Evolutionary conservation across 371 early-diverging fungal species (phyloP), one percentile per base, ranked within the genome.

Genomic region (Mucor sp.): DNA sequence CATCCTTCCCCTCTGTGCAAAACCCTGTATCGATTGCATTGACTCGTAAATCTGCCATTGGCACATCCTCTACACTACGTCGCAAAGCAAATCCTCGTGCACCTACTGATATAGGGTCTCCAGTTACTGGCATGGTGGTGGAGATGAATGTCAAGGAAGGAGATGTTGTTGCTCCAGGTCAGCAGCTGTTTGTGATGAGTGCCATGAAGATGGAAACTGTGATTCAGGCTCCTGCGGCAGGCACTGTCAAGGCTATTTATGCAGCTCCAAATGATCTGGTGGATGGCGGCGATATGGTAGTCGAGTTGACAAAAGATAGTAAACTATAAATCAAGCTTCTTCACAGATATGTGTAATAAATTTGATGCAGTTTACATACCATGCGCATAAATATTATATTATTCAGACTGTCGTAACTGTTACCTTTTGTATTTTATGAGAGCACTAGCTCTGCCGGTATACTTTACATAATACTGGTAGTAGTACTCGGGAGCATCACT

Each of bases 131-230:
- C 37, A 77, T 75, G 75, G 33, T 81, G 14, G 76, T 77, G 11
- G 77, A 81, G 41, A 63, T 81, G 39, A 72, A 70, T 59, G 74
- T 80, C 15, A 64, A 75, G 43, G 71, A 57, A 41, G 79, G 81
- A 1, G 78, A 72, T 21, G 28, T 57, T 14, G 66, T 77, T 19
- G 15, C 63, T 35, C 41, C 48, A n/a, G 75, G 76, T 4, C 79
- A 81, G 41, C 68, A 74, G 33, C 33, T 77, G 32, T 77, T 75
- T 67, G 79, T 81, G 5, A 64, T 81, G 60, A 81, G 77, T 32
- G 79, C 82, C 8, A 81, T 82, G 80, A 82, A 82, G 57, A 79
- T 82, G 80, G 80, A 82, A 57, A 79, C 80, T 0, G 78, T 79
- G 2, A 68, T 81, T 19, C 70, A 70, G 44, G 59, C 75, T 6